phyloP scores from a whole-genome alignment of 768 basidiomycete species.

The Tylopilus sp. region DNA sequence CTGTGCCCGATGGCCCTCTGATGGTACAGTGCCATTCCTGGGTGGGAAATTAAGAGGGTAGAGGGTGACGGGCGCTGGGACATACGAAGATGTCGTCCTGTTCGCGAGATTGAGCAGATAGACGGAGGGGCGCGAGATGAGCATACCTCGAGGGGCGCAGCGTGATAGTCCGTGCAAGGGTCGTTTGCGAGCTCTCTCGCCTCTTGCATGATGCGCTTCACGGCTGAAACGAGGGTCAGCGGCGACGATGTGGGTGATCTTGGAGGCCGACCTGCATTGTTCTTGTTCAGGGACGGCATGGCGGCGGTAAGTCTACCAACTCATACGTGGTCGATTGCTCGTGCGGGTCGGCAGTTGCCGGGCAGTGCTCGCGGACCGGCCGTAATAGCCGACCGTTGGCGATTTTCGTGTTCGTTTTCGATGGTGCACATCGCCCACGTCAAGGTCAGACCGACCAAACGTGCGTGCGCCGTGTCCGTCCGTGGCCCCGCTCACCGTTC shows the following conservation, averaged over 20 bases:
- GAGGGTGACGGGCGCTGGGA: slow-evolving; percentile 1
- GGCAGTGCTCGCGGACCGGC: slow-evolving; percentile 8
- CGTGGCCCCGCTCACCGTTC: not conserved
- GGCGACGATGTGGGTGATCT: not conserved
- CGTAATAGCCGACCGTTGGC: not conserved
- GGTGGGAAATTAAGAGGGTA: slow-evolving; percentile 20
- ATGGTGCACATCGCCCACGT: slow-evolving; percentile 75
- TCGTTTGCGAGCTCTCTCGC: slow-evolving; percentile 85
- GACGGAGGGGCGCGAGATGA: not conserved
- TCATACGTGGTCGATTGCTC: slow-evolving; percentile 6
- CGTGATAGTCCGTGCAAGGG: slow-evolving; percentile 82
- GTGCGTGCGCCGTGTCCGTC: slow-evolving; percentile 37
- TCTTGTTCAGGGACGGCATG: slow-evolving; percentile 68
- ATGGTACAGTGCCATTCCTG: slow-evolving; percentile 98
- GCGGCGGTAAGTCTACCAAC: not conserved
- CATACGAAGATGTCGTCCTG: slow-evolving; percentile 89
- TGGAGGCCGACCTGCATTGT: slow-evolving; percentile 69
- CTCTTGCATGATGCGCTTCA: slow-evolving; percentile 97
- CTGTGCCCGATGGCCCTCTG: slow-evolving; percentile 81
- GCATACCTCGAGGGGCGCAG: slow-evolving; percentile 72
- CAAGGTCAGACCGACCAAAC: slow-evolving; percentile 75
- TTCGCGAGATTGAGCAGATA: slow-evolving; percentile 9
- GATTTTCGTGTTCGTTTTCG: not conserved
- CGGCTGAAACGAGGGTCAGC: slow-evolving; percentile 48
- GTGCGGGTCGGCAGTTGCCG: slow-evolving; percentile 16